A percentile compares a stretch with the other conserved stretches of the same genome.
These are phyloP conservation scores for Brassica balearica DNA, from an alignment of 441 rosid species.

Conservation along the genomic window DNA sequence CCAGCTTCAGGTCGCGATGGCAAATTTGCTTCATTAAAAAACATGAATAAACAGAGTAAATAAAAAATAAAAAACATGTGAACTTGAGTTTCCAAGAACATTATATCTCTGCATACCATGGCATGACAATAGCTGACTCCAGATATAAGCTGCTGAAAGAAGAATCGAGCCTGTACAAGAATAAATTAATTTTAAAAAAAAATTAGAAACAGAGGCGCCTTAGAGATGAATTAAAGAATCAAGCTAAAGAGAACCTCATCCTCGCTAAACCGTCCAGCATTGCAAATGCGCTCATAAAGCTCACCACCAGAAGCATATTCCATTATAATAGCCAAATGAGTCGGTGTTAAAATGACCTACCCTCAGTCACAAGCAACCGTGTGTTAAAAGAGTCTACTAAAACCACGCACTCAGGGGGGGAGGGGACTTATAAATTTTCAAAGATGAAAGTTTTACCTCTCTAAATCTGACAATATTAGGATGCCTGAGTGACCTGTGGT, in stretches of 20 bases:
- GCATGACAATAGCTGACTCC: constrained; percentile 81
- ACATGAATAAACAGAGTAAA: constrained; percentile 23
- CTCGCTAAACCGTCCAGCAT: constrained; percentile 5
- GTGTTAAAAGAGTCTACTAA: not conserved
- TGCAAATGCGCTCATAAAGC: constrained; percentile 9
- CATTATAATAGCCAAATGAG: constrained; percentile 9
- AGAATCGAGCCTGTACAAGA: constrained; percentile 64
- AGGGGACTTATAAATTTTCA: not conserved
- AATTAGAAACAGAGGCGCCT: too few relatives aligned
- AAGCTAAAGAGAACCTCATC: not conserved
- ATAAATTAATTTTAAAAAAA: not conserved
- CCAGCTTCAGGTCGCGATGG: constrained; percentile 75
- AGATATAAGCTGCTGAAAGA: constrained; percentile 75
- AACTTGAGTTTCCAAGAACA: not conserved
- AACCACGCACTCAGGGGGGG: not conserved
- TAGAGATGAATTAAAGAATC: too few relatives aligned
- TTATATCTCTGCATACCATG: constrained; percentile 49
- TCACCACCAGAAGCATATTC: constrained; percentile 13
- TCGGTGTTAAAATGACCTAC: constrained; percentile 6
- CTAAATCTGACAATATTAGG: constrained; percentile 10
- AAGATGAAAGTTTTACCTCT: not conserved
- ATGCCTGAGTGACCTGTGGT: constrained; percentile 52
- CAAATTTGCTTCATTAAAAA: constrained; percentile 63
- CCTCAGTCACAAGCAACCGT: not conserved
- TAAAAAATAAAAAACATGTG: not conserved